A percentile compares a stretch with the other conserved stretches of the same genome.
These are phyloP conservation scores for Marchantia polymorpha DNA, from an alignment of 225 moss, liverwort and hornwort species.

Conservation along the genomic window DNA sequence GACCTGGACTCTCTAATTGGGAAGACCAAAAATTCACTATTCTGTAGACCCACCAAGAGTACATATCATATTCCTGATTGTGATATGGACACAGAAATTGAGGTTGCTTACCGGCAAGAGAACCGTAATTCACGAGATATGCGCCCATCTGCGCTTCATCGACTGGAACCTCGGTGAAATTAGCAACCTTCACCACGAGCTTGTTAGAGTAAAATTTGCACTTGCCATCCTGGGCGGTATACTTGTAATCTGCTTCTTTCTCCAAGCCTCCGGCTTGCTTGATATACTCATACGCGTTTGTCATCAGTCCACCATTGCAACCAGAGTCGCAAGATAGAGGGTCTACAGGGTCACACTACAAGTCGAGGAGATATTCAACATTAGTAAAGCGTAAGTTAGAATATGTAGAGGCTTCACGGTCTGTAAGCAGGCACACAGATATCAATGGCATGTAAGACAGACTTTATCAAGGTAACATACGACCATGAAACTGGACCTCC, in stretches of 20 bases:
- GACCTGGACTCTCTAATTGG: too few relatives aligned
- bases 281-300: conserved; percentile 42
- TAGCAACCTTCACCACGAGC: conserved; percentile 37
- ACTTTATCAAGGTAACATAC: too few relatives aligned
- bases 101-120: conserved; percentile 23
- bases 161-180: conserved; percentile 45
- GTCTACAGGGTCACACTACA: conserved; percentile 44
- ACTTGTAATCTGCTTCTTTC: conserved; percentile 36
- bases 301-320: conserved; percentile 51
- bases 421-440: background rate
- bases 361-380: background rate
- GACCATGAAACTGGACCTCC: too few relatives aligned
- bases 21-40: too few relatives aligned
- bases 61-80: too few relatives aligned
- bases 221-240: conserved; percentile 39
- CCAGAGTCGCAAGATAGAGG: conserved; percentile 40
- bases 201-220: conserved; percentile 39
- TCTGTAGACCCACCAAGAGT: too few relatives aligned
- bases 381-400: background rate
- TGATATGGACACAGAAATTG: too few relatives aligned
- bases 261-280: conserved; percentile 42
- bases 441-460: background rate
- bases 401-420: too few relatives aligned
- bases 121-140: conserved; percentile 24
- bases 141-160: conserved; percentile 30